Evolutionary conservation across 768 basidiomycete genomes (phyloP), one percentile per base, ranked within the genome.

Genomic region (Boletus rufocinnamomeus): DNA sequence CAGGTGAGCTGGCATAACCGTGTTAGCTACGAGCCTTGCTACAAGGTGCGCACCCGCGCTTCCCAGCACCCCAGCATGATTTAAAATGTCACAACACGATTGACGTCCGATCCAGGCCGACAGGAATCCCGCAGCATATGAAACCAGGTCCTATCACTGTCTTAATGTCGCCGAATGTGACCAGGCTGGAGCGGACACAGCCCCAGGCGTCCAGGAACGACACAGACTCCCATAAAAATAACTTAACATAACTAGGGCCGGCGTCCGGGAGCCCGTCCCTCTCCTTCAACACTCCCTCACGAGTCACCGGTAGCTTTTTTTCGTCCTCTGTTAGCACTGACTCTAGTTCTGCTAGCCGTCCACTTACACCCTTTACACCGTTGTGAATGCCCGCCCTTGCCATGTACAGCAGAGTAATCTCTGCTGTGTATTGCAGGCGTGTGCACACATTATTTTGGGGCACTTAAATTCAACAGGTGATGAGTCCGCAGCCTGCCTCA

Each of bases 401-500:
- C 4, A 57, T 70, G 61, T 60, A 59, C 63, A 58, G 45, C 60
- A 57, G 64, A 66, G 64, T 66, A 21, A 52, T 45, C 62, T 68
- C 60, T 58, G 45, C 61, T 63, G 67, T 69, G 67, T 34, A 64
- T 59, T 52, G 60, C 68, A 65, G 56, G 68, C 63, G 63, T 70
- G 65, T 59, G 59, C 66, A 69, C 65, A 58, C 59, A 53, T 52
- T 44, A 55, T 56, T 30, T 50, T 50, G 3, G 37, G 35, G 21
- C 41, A n/a, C 40, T 53, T 17, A 61, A 34, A 7, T 2, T 50
- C 23, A 23, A 43, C 50, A 62, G 61, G 40, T 38, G 45, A 46
- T 25, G 9, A n/a, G 23, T 14, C 6, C 3, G 17, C 25, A 21
- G 10, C 30, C 1, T 40, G 19, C 9, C 17, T 32, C 32, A 6